Evolutionary conservation across 331 rosid species (phyloP).

Genomic region (Malus hybrid): DNA sequence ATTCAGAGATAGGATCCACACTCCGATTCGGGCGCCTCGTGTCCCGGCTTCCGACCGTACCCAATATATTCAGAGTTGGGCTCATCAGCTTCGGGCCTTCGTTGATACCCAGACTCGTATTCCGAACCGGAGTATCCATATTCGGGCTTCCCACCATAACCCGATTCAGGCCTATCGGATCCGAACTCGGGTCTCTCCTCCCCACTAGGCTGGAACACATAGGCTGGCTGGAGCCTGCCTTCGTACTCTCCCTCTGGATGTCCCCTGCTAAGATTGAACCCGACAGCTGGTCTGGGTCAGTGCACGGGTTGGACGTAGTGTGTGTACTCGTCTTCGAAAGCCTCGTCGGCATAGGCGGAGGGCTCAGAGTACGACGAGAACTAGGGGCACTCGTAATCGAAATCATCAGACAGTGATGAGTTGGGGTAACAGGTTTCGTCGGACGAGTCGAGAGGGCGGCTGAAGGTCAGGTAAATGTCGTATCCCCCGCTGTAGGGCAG

Average conservation of each 20-base stretch:
- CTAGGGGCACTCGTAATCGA: conserved; percentile 81
- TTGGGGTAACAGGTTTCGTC: conserved; percentile 61
- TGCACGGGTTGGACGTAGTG: conserved; percentile 66
- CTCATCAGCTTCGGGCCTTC: conserved; percentile 2
- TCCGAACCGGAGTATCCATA: conserved; percentile 4
- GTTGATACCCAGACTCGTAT: conserved; percentile 28
- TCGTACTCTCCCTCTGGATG: too few relatives aligned
- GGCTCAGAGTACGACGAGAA: conserved; percentile 52
- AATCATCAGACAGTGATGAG: conserved; percentile 24
- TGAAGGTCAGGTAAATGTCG: conserved; percentile 59
- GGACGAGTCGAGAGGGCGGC: conserved; percentile 64
- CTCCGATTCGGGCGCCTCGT: neutral
- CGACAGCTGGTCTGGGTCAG: conserved; percentile 31
- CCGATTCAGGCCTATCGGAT: conserved; percentile 10
- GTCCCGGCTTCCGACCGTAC: neutral
- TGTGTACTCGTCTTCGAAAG: conserved; percentile 60
- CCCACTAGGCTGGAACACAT: conserved; percentile 11
- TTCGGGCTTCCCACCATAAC: conserved; percentile 24
- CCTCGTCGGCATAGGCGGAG: conserved; percentile 67
- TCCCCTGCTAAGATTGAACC: conserved; percentile 9
- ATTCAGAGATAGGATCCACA: neutral
- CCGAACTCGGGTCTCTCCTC: neutral
- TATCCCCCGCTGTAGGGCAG: conserved; percentile 87
- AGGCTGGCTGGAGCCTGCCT: conserved; percentile 11
- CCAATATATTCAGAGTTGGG: neutral